Percentiles rank a stretch among this genome's conserved stretches.
phyloP scores from a whole-genome alignment of 208 protist genomes.

The Crithidia thermophila region DNA sequence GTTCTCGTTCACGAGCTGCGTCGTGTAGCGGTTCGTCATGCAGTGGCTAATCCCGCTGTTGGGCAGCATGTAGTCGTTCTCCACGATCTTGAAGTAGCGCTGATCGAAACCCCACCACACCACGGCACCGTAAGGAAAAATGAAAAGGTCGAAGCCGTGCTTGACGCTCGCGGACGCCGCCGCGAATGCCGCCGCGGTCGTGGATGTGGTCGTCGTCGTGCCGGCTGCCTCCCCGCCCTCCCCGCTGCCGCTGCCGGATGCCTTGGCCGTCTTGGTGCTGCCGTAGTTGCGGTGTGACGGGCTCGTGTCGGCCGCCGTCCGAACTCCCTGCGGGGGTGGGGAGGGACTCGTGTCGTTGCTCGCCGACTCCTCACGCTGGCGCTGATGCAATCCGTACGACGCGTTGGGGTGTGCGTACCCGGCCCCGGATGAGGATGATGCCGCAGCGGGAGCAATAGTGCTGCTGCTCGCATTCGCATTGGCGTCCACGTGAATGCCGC shows the following conservation, averaged over 20 bases:
- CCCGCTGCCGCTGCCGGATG: background rate
- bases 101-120: slow-evolving; percentile 87
- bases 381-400: too few species aligned
- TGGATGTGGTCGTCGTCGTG: background rate
- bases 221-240: slow-evolving; percentile 25
- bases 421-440: too few species aligned
- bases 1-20: slow-evolving; percentile 71
- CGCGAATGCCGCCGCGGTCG: background rate
- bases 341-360: background rate
- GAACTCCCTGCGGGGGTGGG: background rate
- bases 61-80: slow-evolving; percentile 81
- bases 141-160: slow-evolving; percentile 72
- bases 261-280: background rate
- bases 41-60: slow-evolving; percentile 52
- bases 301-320: slow-evolving; percentile 13
- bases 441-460: background rate
- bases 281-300: slow-evolving; percentile 14
- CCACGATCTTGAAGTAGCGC: slow-evolving; percentile 80
- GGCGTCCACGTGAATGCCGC: slow-evolving; percentile 16
- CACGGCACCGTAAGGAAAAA: slow-evolving; percentile 77
- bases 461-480: background rate
- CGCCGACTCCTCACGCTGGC: background rate
- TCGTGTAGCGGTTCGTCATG: slow-evolving; percentile 75
- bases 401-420: too few species aligned
- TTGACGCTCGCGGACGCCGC: background rate